These are phyloP conservation scores for Thuja plicata DNA, from an alignment of 83 land plant genomes.

Conservation along the genomic window DNA sequence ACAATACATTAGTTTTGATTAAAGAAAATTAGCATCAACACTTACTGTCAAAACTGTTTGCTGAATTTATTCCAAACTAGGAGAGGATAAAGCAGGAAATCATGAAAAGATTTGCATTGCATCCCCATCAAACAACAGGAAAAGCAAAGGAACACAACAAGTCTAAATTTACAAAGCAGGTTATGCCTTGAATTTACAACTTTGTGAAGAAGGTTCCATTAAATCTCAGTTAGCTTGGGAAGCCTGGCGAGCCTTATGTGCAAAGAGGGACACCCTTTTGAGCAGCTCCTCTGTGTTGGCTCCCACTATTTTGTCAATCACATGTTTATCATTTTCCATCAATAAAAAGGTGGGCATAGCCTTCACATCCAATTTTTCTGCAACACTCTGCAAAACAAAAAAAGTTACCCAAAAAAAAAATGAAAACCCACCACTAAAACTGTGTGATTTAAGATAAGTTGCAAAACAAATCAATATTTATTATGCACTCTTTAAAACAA, in stretches of 20 bases:
- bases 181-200: background rate
- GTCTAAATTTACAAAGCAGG: no score
- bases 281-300: constrained; percentile 41
- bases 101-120: no score
- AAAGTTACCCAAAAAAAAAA: background rate
- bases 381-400: constrained; percentile 27
- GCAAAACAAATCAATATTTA: no score
- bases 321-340: constrained; percentile 21
- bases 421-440: background rate
- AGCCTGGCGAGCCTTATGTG: background rate
- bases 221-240: background rate
- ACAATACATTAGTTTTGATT: no score
- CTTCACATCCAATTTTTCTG: constrained; percentile 43
- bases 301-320: constrained; percentile 36
- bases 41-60: no score
- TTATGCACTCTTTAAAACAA: no score
- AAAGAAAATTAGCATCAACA: no score
- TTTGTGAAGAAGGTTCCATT: no score
- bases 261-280: constrained; percentile 33
- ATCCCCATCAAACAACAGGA: no score
- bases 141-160: background rate
- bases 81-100: no score
- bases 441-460: no score
- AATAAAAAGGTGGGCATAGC: constrained; percentile 57
- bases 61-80: no score